These are phyloP conservation scores for Candida hungchunana DNA, from an alignment of 805 yeast species.

Conservation along the genomic window DNA sequence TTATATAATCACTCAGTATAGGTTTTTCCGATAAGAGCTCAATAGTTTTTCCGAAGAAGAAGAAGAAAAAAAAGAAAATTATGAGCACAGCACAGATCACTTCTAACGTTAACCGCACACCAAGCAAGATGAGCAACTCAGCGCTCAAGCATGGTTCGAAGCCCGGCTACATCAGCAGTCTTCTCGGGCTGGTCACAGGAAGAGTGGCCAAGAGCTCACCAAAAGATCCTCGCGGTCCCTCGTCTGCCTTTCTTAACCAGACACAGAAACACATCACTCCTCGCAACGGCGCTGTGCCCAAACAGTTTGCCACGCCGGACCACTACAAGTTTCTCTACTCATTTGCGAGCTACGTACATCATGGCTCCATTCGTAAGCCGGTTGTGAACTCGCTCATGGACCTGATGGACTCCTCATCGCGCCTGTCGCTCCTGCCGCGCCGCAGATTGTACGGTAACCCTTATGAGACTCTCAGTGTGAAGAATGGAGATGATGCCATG, in stretches of 20 bases:
- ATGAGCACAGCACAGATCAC: too few relatives aligned
- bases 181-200: constrained; percentile 8
- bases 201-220: background rate
- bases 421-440: constrained; percentile 41
- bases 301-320: constrained; percentile 27
- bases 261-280: background rate
- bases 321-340: constrained; percentile 40
- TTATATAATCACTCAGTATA: too few relatives aligned
- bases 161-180: constrained; percentile 5
- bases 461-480: constrained; percentile 45
- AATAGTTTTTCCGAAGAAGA: too few relatives aligned
- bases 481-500: constrained; percentile 58
- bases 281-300: constrained; percentile 5
- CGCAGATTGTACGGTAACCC: constrained; percentile 51
- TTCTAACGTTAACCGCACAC: too few relatives aligned
- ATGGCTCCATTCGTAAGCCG: constrained; percentile 36
- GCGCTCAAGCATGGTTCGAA: background rate
- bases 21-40: too few relatives aligned
- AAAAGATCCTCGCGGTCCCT: constrained; percentile 11
- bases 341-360: constrained; percentile 45
- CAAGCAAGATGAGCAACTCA: too few relatives aligned
- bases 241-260: constrained; percentile 7
- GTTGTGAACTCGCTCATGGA: constrained; percentile 46
- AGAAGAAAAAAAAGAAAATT: too few relatives aligned
- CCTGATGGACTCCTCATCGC: constrained; percentile 43